These are phyloP conservation scores for Apium graveolens DNA, from an alignment of 129 eudicot genomes.

Conservation along the genomic window DNA sequence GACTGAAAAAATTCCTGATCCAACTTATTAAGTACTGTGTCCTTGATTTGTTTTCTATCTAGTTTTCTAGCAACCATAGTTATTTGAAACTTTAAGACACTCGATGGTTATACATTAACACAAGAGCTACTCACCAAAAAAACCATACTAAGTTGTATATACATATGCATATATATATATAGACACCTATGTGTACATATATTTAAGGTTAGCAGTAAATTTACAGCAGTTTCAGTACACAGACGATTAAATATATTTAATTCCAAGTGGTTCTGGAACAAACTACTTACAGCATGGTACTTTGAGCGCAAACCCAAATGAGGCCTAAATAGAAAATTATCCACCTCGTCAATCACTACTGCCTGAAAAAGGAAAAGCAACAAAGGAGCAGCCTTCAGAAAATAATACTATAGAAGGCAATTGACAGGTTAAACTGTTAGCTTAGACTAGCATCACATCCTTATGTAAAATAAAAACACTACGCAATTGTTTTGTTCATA, in stretches of 20 bases:
- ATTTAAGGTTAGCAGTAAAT: neutral
- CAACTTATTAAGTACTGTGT: neutral
- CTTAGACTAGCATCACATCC: neutral
- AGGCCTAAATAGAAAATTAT: slow-evolving; percentile 85
- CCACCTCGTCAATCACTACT: slow-evolving; percentile 95
- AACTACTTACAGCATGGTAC: slow-evolving; percentile 75
- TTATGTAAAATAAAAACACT: neutral
- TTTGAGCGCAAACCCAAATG: slow-evolving; percentile 84
- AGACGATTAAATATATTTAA: neutral
- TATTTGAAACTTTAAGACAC: neutral
- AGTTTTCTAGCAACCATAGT: neutral
- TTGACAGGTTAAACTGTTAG: neutral
- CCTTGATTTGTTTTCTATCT: neutral
- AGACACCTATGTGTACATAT: neutral
- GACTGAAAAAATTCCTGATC: neutral
- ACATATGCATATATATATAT: neutral
- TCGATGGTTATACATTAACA: neutral
- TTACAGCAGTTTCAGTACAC: neutral
- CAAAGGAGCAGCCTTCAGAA: neutral
- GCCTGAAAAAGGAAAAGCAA: slow-evolving; percentile 37
- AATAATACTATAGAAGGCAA: neutral
- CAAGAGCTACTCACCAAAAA: neutral
- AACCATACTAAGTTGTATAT: neutral
- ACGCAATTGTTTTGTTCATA: neutral
- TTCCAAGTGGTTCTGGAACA: neutral